Conservation (phyloP, 441 rosid genomes). For the Populus hybrid region DNA sequence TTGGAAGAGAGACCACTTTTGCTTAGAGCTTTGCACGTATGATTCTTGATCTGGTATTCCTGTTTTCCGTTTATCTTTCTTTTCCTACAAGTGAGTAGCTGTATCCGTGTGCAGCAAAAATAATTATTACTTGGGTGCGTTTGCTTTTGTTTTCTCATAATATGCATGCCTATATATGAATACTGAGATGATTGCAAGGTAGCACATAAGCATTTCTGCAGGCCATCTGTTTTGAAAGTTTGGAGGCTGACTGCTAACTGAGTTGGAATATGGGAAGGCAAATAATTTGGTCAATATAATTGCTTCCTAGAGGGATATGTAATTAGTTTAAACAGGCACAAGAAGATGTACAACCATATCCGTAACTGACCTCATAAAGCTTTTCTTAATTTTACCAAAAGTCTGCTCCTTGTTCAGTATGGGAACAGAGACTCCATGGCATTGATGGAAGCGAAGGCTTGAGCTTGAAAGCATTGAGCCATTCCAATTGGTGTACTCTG, state of each 20-base stretch:
- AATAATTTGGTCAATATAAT: neutral
- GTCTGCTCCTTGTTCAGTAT: neutral
- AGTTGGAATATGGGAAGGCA: neutral
- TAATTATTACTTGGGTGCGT: neutral
- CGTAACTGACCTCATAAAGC: neutral
- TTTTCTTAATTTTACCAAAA: neutral
- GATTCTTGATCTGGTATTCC: constrained; percentile 21
- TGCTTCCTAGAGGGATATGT: neutral
- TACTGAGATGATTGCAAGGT: neutral
- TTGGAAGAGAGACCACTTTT: constrained; percentile 69
- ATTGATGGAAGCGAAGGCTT: neutral
- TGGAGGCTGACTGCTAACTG: neutral
- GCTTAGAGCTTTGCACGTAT: constrained; percentile 89
- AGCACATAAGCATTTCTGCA: neutral
- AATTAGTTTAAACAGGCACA: neutral
- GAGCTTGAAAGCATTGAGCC: neutral
- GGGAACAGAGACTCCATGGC: neutral
- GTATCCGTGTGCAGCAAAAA: neutral
- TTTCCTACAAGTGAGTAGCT: neutral
- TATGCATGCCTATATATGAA: neutral
- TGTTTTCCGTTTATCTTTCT: constrained; percentile 3
- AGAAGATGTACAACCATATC: neutral
- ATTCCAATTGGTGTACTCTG: no score
- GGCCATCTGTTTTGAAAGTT: neutral
- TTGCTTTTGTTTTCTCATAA: neutral